Percentiles rank a stretch among this genome's conserved stretches.
Evolutionary conservation across 352 stramenopile species (phyloP).

Genomic region (Blastocystis sp.): DNA sequence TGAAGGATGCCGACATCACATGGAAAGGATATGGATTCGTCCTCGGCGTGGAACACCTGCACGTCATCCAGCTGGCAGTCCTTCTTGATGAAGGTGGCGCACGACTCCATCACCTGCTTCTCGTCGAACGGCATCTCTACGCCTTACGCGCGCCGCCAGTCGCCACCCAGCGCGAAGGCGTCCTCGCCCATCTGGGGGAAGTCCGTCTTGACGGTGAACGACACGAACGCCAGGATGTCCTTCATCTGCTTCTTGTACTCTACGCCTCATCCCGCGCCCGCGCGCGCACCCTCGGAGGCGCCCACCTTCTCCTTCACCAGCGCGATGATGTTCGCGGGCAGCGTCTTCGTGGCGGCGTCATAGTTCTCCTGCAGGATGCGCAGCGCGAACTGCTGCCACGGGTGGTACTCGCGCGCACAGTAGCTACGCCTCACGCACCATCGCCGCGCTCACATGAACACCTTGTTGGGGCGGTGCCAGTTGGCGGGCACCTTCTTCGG

Average conservation of each 20-base stretch:
- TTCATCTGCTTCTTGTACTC: slow-evolving; percentile 70
- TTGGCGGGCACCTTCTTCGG: slow-evolving; percentile 52
- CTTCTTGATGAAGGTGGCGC: slow-evolving; percentile 50
- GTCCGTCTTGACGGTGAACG: slow-evolving; percentile 69
- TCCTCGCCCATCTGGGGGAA: slow-evolving; percentile 69
- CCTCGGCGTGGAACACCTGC: slow-evolving; percentile 60
- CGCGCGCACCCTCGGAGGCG: slow-evolving; percentile 7
- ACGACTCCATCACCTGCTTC: slow-evolving; percentile 63
- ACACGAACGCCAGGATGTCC: slow-evolving; percentile 68
- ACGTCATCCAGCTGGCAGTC: slow-evolving; percentile 60
- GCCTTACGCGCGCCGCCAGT: not conserved
- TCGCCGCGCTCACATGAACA: slow-evolving; percentile 25
- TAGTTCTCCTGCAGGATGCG: slow-evolving; percentile 62
- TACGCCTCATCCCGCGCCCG: not conserved
- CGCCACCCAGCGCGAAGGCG: slow-evolving; percentile 60
- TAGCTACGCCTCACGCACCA: not conserved
- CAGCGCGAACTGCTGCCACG: slow-evolving; percentile 68
- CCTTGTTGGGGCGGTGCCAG: slow-evolving; percentile 54
- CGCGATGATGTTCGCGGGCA: slow-evolving; percentile 37
- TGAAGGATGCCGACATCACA: not conserved
- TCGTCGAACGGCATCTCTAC: slow-evolving; percentile 69
- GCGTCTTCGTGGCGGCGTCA: slow-evolving; percentile 19
- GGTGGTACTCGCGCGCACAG: slow-evolving; percentile 66
- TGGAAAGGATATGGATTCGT: slow-evolving; percentile 31
- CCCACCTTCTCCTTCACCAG: slow-evolving; percentile 62